These are phyloP conservation scores for Dactylella cylindrospora DNA, from an alignment of 2,329 filamentous ascomycete species.

Conservation along the genomic window DNA sequence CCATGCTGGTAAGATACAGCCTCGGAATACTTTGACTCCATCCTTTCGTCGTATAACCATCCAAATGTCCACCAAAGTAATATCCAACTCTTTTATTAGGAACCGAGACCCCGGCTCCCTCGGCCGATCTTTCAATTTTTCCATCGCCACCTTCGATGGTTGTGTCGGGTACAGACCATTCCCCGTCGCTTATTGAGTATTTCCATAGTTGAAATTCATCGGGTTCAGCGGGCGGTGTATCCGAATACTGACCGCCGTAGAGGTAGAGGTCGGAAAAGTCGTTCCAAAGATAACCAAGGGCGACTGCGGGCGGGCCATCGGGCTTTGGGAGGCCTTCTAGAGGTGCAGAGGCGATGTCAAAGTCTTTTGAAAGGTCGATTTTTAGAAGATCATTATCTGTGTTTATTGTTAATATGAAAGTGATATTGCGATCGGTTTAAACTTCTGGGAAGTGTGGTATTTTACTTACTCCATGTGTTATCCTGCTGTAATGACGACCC, in stretches of 20 bases:
- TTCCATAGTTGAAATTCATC: slow-evolving; percentile 67
- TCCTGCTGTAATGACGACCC: slow-evolving; percentile 60
- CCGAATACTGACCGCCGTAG: slow-evolving; percentile 73
- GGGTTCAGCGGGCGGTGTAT: slow-evolving; percentile 62
- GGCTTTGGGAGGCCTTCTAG: slow-evolving; percentile 65
- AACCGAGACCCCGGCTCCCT: slow-evolving; percentile 71
- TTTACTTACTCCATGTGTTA: slow-evolving; percentile 69
- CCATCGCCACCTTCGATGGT: slow-evolving; percentile 21
- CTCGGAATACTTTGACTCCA: slow-evolving; percentile 68
- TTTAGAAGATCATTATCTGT: slow-evolving; percentile 70
- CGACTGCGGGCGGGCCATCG: slow-evolving; percentile 69
- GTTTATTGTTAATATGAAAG: slow-evolving; percentile 8
- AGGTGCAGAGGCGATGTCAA: slow-evolving; percentile 66
- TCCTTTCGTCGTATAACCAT: slow-evolving; percentile 63
- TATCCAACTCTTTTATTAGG: slow-evolving; percentile 70
- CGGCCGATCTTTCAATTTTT: slow-evolving; percentile 66
- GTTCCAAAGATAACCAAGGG: slow-evolving; percentile 73
- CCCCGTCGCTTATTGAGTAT: slow-evolving; percentile 60
- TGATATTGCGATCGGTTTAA: too few species aligned
- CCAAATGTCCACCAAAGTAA: slow-evolving; percentile 77
- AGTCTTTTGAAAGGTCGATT: slow-evolving; percentile 72
- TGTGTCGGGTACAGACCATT: slow-evolving; percentile 44
- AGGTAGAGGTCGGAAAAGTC: slow-evolving; percentile 69
- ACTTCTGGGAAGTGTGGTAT: not conserved
- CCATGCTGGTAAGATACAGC: slow-evolving; percentile 70